Conservation (phyloP, 2,329 filamentous ascomycete species). For the Colletotrichum tropicale region DNA sequence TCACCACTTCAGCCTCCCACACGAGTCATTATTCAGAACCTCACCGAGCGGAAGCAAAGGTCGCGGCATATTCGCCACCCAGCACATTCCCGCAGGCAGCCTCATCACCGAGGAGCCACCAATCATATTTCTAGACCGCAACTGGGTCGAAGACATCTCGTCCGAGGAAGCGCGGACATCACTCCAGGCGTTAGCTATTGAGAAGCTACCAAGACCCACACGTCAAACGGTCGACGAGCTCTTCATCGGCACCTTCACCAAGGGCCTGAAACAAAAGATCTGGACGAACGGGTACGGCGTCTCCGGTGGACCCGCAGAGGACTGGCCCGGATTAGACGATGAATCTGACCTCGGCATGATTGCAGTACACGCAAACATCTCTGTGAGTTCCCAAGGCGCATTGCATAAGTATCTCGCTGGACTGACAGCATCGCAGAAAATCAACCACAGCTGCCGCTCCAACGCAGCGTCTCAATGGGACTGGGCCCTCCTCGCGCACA, state of each 20-base stretch:
- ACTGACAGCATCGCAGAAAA: neutral
- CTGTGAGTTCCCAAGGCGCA: neutral
- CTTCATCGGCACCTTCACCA: neutral
- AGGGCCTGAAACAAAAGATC: neutral
- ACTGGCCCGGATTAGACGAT: neutral
- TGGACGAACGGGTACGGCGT: neutral
- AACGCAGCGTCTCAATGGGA: neutral
- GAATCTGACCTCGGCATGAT: neutral
- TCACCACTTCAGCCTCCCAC: neutral
- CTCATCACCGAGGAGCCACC: neutral
- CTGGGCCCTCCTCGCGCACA: neutral
- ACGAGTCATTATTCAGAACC: neutral
- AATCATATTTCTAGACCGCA: neutral
- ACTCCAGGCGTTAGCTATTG: neutral
- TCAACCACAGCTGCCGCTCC: neutral
- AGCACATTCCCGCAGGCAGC: neutral
- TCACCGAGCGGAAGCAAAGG: neutral
- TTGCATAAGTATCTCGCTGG: neutral
- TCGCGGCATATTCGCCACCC: neutral
- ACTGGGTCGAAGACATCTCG: neutral
- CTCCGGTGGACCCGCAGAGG: neutral
- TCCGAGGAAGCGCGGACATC: neutral
- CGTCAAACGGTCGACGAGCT: neutral
- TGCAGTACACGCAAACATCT: neutral
- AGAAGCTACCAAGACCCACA: neutral